Conservation (phyloP, 257 asterid species). For the Primulina eburnea region DNA sequence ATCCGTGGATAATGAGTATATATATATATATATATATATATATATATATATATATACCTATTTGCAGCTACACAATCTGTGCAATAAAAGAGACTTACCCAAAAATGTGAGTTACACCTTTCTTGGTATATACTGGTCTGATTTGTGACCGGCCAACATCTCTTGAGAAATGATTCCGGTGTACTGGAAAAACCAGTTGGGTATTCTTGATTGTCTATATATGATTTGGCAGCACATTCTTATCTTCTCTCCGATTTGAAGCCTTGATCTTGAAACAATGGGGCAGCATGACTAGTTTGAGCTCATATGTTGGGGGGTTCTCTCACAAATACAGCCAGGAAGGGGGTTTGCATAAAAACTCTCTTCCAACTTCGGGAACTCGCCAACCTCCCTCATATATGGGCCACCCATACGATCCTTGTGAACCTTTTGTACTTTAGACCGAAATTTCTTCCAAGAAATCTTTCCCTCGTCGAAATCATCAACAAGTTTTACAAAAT, state of each 20-base stretch:
- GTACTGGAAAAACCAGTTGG: conserved; percentile 12
- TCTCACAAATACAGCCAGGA: conserved; percentile 90
- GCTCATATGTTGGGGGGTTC: conserved; percentile 33
- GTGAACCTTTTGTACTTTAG: conserved; percentile 74
- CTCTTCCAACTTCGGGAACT: conserved; percentile 90
- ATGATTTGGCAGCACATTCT: conserved; percentile 21
- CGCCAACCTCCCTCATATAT: conserved; percentile 75
- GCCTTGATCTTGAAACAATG: conserved; percentile 4
- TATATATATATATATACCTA: conserved; percentile 31
- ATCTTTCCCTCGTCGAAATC: conserved; percentile 66
- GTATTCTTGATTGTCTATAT: conserved; percentile 14
- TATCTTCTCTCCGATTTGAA: conserved; percentile 4
- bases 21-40: no score
- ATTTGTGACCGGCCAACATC: conserved; percentile 10
- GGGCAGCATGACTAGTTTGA: conserved; percentile 18
- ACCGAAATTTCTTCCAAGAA: conserved; percentile 76
- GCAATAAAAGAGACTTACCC: conserved; percentile 17
- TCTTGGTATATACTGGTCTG: background rate
- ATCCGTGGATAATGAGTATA: conserved; percentile 25
- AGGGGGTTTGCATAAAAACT: conserved; percentile 90
- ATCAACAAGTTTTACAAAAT: conserved; percentile 77
- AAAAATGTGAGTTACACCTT: background rate
- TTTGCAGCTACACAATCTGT: conserved; percentile 29
- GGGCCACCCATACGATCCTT: conserved; percentile 73
- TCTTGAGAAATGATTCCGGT: background rate